Conservation (phyloP, 2,329 filamentous ascomycete genomes). For the Colletotrichum trifolii region DNA sequence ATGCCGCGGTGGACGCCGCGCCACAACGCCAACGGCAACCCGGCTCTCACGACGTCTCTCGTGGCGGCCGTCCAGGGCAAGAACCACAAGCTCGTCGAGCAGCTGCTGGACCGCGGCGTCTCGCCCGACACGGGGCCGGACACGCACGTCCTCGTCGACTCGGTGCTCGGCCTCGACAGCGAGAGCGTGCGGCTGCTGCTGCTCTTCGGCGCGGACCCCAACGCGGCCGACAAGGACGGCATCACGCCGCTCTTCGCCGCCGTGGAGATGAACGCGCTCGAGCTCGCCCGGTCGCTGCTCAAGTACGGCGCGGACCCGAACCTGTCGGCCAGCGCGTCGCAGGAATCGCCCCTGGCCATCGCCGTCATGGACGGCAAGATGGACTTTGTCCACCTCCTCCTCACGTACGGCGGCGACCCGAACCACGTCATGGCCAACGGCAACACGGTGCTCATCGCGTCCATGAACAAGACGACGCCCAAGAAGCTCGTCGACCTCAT, state of each 20-base stretch:
- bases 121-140: conserved; percentile 60
- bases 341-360: conserved; percentile 65
- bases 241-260: conserved; percentile 63
- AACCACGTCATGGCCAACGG: conserved; percentile 65
- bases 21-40: conserved; percentile 54
- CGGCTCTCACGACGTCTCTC: conserved; percentile 58
- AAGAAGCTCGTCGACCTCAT: conserved; percentile 67
- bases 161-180: conserved; percentile 60
- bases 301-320: conserved; percentile 74
- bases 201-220: conserved; percentile 68
- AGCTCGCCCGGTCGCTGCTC: conserved; percentile 68
- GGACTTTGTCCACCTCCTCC: conserved; percentile 67
- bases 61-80: conserved; percentile 65
- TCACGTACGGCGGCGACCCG: conserved; percentile 70
- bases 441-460: conserved; percentile 69
- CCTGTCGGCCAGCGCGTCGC: conserved; percentile 58
- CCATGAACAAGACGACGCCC: conserved; percentile 69
- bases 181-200: conserved; percentile 67
- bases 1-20: conserved; percentile 66
- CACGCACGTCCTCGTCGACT: conserved; percentile 62
- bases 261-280: conserved; percentile 64
- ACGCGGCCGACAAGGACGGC: conserved; percentile 59
- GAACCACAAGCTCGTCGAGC: conserved; percentile 67
- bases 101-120: conserved; percentile 68
- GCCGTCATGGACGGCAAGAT: conserved; percentile 63